These are phyloP conservation scores for Termitomyces sp. DNA, from an alignment of 768 basidiomycete species.

Conservation along the genomic window DNA sequence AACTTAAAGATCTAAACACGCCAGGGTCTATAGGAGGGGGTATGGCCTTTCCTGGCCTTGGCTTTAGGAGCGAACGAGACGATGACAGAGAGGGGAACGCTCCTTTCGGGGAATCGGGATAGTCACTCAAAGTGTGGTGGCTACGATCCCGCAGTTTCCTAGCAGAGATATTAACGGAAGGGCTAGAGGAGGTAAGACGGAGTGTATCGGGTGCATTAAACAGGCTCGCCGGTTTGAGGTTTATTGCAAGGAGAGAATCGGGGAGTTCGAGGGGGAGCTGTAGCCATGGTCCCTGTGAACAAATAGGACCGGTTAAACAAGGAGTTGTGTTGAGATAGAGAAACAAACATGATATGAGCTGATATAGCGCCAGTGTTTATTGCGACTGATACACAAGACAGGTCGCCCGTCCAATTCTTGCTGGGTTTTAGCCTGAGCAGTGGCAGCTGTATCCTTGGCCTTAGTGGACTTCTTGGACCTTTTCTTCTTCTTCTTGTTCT, in stretches of 20 bases:
- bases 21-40: slow-evolving; percentile 90
- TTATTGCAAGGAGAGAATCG: slow-evolving; percentile 74
- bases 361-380: slow-evolving; percentile 94
- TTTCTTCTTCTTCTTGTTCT: slow-evolving; percentile 66
- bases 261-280: slow-evolving; percentile 83
- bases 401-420: slow-evolving; percentile 44
- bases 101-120: slow-evolving; percentile 38
- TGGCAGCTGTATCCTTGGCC: slow-evolving; percentile 30
- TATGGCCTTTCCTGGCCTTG: slow-evolving; percentile 59
- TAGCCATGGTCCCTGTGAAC: slow-evolving; percentile 80
- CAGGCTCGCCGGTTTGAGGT: slow-evolving; percentile 68
- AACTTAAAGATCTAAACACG: slow-evolving; percentile 70
- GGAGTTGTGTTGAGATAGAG: not conserved
- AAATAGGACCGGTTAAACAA: slow-evolving; percentile 12
- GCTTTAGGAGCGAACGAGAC: slow-evolving; percentile 45
- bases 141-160: slow-evolving; percentile 42
- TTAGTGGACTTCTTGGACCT: slow-evolving; percentile 53
- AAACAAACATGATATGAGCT: slow-evolving; percentile 81
- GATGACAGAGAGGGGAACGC: slow-evolving; percentile 30
- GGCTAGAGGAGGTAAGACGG: slow-evolving; percentile 25
- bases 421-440: slow-evolving; percentile 22
- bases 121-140: slow-evolving; percentile 35
- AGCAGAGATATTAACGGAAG: slow-evolving; percentile 17
- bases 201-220: slow-evolving; percentile 37
- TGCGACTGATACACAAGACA: slow-evolving; percentile 81